Base-by-base conservation (phyloP, 2,329 filamentous ascomycete genomes). In the Arthrobotrys pseudoclavata region DNA sequence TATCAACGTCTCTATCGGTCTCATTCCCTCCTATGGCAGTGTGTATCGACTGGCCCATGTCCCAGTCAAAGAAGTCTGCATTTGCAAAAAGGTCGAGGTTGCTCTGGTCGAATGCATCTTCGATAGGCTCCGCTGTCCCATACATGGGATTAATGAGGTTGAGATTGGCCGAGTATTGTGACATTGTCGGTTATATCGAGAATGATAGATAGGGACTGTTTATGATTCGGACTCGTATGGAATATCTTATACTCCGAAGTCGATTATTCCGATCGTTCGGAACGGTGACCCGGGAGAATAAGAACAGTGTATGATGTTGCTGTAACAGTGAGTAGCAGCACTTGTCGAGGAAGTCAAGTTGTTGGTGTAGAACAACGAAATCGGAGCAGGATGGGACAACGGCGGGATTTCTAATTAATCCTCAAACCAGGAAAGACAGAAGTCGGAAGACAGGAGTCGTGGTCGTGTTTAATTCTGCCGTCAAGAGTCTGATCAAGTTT, bases 51-150 rank as follows among this genome's bases (percentile, higher is more conserved):
- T 88, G 86, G n/a, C 88, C 88, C 45, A 88, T 86, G 83, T 94
- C 92, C 83, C 91, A 92, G 82, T 94, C 91, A 83, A 91, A 92
- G 84, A 95, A 95, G 80, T 92, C 89, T 53, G 91, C 90, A 84
- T 95, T 94, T 72, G 92, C 93, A 85, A 94, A 96, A 82, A 94
- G 87, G 63, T 90, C 90, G 62, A 95, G 86, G 79, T 94, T 91
- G 76, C 91, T 89, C 81, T 92, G 86, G 81, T 87, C 87, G 84
- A 90, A 88, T 63, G 86, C 84, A 67, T 91, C 89, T 77, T 90
- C 87, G 31, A 69, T 60, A 37, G 69, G 69, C 20, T 72, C 75
- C 1, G 55, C 69, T 1, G 68, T 50, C 29, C 75, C 69, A 45
- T 69, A 79, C 69, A 79, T 64, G 22, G 75, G 75, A 42, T 79